Evolutionary conservation across 805 yeast genomes (phyloP).

Genomic region (Debaryomyces tyrocola): DNA sequence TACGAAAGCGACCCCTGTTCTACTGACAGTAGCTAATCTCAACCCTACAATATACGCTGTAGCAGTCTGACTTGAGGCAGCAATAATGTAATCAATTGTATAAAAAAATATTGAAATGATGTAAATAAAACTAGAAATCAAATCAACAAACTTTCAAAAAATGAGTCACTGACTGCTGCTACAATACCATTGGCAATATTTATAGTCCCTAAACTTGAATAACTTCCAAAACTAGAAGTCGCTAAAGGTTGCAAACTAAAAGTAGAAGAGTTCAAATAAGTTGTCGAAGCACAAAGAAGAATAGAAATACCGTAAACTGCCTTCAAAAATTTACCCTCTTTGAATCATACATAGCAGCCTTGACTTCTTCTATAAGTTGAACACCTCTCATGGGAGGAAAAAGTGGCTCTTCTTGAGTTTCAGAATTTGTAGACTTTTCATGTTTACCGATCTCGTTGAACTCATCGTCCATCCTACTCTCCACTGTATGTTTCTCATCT

Average conservation of each 20-base stretch:
- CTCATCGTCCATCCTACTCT: no score
- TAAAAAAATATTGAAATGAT: constrained; percentile 14
- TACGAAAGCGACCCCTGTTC: constrained; percentile 18
- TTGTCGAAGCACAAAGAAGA: constrained; percentile 23
- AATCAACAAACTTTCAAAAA: constrained; percentile 22
- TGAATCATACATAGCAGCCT: constrained; percentile 12
- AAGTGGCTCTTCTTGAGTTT: no score
- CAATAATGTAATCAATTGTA: constrained; percentile 20
- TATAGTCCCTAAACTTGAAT: constrained; percentile 11
- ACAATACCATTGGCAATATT: constrained; percentile 22
- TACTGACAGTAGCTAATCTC: constrained; percentile 18
- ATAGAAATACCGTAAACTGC: constrained; percentile 17
- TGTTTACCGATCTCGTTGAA: no score
- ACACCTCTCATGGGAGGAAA: constrained; percentile 12
- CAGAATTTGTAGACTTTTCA: no score
- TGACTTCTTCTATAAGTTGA: constrained; percentile 21
- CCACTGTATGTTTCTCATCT: no score
- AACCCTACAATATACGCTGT: constrained; percentile 24
- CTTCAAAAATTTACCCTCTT: constrained; percentile 10
- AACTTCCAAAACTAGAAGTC: constrained; percentile 20
- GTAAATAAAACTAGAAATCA: constrained; percentile 20
- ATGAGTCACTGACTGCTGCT: constrained; percentile 21
- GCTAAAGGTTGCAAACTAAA: constrained; percentile 37
- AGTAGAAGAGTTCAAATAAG: constrained; percentile 16
- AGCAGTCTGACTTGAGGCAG: constrained; percentile 18